Conservation (phyloP, 176 grass and related monocot species). For the Miscanthus lutarioriparius region DNA sequence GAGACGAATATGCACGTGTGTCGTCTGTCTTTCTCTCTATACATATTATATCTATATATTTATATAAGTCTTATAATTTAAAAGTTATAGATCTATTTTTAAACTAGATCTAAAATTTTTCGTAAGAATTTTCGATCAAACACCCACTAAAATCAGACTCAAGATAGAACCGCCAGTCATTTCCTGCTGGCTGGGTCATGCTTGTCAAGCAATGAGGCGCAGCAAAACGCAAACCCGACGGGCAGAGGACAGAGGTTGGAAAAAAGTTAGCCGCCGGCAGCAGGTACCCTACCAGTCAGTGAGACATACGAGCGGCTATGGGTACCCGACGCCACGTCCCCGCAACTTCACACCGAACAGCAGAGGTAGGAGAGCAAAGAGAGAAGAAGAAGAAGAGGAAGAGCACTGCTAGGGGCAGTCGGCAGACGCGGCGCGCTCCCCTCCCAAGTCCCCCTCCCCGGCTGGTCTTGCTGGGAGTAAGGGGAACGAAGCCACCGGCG, state of each 20-base stretch:
- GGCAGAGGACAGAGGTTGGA: background rate
- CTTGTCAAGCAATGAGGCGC: too few relatives aligned
- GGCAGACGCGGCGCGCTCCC: conserved; percentile 35
- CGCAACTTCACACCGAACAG: conserved; percentile 1
- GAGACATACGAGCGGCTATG: conserved; percentile 14
- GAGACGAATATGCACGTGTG: too few relatives aligned
- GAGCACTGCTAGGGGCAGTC: conserved; percentile 18
- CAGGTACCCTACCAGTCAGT: conserved; percentile 21
- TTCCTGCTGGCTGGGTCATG: too few relatives aligned
- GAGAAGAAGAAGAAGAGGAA: background rate
- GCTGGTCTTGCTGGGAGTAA: conserved; percentile 18
- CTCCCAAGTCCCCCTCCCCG: conserved; percentile 34
- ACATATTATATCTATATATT: too few relatives aligned
- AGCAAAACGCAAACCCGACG: conserved; percentile 12
- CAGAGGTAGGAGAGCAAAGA: conserved; percentile 13
- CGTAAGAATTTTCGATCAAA: too few relatives aligned
- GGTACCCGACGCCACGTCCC: conserved; percentile 28
- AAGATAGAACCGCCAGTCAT: too few relatives aligned
- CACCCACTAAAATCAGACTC: too few relatives aligned
- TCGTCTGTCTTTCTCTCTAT: too few relatives aligned
- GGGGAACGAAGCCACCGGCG: background rate
- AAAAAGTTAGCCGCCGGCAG: background rate
- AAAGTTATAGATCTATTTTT: too few relatives aligned
- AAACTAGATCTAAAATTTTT: too few relatives aligned
- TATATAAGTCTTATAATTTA: too few relatives aligned